Evolutionary conservation across 352 stramenopile genomes (phyloP), one percentile per base, ranked within the genome.

Genomic region (Globisporangium orthogonon): DNA sequence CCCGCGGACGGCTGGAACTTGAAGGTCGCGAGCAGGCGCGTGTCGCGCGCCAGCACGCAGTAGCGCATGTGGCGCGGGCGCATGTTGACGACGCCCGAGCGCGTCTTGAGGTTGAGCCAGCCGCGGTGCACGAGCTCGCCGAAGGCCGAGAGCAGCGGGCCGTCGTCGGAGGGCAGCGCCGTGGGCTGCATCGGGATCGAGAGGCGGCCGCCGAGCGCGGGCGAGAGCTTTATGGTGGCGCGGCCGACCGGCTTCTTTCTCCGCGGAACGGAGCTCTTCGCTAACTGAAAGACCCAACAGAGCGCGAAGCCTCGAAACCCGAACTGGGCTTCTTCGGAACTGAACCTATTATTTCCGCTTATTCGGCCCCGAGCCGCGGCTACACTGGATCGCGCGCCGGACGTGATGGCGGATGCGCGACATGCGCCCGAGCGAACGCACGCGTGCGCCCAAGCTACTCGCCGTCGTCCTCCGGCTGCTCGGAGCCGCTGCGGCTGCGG

Each of bases 51-150:
- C n/a, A 94, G 67, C 33, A 94, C 85, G 65, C 79, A 91, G 73
- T 91, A 94, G 67, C 83, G 83, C 73, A 88, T 83, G 68, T 94
- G 83, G 50, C 83, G 72, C 51, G 83, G 83, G 4, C 83, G 75
- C 52, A 94, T 76, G 58, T 94, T 94, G 49, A 94, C 82, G 72
- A 91, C 88, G 23, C 23, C 23, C 50, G 77, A 89, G 56, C 83
- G 83, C 39, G 81, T 94, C 73, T 94, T 94, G 62, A 94, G 78
- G 57, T 91, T 89, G 28, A 94, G 70, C 83, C 83, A 94, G 3
- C 83, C 83, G 52, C 80, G 82, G 59, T 87, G 72, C 47, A 91
- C 69, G 51, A 94, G 71, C 70, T 89, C 78, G 41, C 79, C 81
- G 29, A 87, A 86, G 18, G 70, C 70, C 39, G 79, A 86, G 45